Evolutionary conservation across 306 rosid species (phyloP), one percentile per base, ranked within the genome.

Genomic region (Arachis stenosperma): DNA sequence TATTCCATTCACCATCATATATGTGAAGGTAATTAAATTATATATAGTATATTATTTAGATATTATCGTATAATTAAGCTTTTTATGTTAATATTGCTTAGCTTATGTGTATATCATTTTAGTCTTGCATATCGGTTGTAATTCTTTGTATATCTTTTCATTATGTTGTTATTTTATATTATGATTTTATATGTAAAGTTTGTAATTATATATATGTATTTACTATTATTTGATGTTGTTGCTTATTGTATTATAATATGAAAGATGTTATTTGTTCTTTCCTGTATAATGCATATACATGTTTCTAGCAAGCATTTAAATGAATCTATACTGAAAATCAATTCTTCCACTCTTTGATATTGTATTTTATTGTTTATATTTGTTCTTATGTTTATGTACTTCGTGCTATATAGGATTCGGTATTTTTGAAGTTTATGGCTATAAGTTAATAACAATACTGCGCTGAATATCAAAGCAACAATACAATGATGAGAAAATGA

Each of bases 101-200:
- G 37, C 37, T 33, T 4, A 2, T 33, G 4, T 33, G 47, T 68
- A 46, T 56, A 55, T 71, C 65, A 57, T 37, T 46, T 46, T 46
- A 12, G 13, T 79, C 59, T 62, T 33, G 73, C 59, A 70, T 60
- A 66, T 51, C 75, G 58, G 74, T 61, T 67, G 55, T 42, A 27
- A 69, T 67, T 36, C 10, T 33, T 44, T 39, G 5, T 36, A 1
- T 57, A 30, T 61, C 12, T 11, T 53, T 58, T 67, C 13, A 29
- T 55, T 63, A 3, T 67, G 66, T 56, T n/a, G 44, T 55, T 61
- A 42, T 29, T 48, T 48, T 10, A 12, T 48, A 11, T 48, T 48
- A 11, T 65, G 37, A 17, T 42, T 62, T 39, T 44, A 43, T 2
- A 14, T 29, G 33, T 69, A 15, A 7, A 40, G 41, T 73, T 39